Evolutionary conservation across 1,284 basidiomycete genomes (phyloP), one percentile per base, ranked within the genome.

Genomic region (Leccinum variabile): DNA sequence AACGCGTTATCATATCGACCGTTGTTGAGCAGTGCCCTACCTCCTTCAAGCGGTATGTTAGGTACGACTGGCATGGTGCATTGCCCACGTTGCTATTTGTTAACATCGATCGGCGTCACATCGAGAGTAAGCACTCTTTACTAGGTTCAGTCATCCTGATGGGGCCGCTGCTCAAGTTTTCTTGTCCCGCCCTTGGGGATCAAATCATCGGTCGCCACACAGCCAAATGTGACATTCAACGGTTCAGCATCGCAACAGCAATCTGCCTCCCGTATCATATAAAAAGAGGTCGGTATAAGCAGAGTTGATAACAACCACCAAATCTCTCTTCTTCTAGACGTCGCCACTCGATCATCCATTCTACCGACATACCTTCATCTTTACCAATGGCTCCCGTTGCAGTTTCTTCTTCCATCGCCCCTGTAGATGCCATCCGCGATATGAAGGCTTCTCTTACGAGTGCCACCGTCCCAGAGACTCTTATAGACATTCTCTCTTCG

Each of bases 401-500:
- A 30, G 25, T 63, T 28, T 50, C 71, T 16, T 57, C 68, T 9
- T 3, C 32, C 52, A 7, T 54, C 32, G 10, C 64, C 56, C 39
- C 64, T 46, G 55, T 63, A 7, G 37, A 62, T 22, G 39, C 56
- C 25, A 59, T 63, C 18, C 56, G n/a, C 22, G 49, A 59, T 14
- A 10, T 72, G 32, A 73, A 69, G 46, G 49, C 60, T 39, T 54
- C 72, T 5, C 14, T 66, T 14, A 44, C 56, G 7, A 56, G 39
- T 11, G 16, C 59, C 14, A 4, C 59, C 10, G 14, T 57, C 33
- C 59, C 70, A 18, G 59, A 60, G 52, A 74, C 69, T 8, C 64
- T 74, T 5, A 46, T 70, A 11, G 66, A 74, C 18, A 56, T 76
- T 11, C 46, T 76, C 16, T 60, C 63, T 57, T 64, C 56, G 11